Conservation (phyloP, 371 early-diverging fungal species). For the Gilbertella persicaria region DNA sequence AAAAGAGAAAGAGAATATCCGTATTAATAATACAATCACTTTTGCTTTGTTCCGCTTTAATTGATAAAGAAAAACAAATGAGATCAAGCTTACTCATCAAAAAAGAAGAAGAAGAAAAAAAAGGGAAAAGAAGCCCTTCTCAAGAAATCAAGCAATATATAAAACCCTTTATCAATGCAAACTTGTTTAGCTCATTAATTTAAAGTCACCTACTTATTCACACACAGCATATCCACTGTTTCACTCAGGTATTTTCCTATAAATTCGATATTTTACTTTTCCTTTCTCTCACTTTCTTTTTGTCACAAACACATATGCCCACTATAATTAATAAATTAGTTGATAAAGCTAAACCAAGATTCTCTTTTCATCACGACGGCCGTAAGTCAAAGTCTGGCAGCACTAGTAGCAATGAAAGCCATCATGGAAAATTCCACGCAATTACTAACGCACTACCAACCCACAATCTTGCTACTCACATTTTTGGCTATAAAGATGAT, state of each 20-base stretch:
- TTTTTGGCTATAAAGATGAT: slow-evolving; percentile 24
- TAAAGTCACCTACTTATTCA: background rate
- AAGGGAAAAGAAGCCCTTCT: too few relatives aligned
- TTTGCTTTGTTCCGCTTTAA: too few relatives aligned
- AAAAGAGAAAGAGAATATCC: too few relatives aligned
- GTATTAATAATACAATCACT: too few relatives aligned
- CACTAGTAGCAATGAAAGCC: background rate
- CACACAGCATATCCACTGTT: background rate
- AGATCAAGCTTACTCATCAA: too few relatives aligned
- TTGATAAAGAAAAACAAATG: too few relatives aligned
- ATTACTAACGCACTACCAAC: background rate
- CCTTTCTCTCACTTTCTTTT: background rate
- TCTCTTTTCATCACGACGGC: slow-evolving; percentile 17
- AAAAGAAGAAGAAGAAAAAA: too few relatives aligned
- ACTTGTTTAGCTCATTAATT: background rate
- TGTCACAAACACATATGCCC: slow-evolving; percentile 2
- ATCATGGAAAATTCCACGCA: slow-evolving; percentile 8
- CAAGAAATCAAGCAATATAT: too few relatives aligned
- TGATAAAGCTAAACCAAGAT: slow-evolving; percentile 25
- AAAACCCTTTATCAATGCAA: background rate
- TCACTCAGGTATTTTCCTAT: background rate
- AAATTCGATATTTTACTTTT: background rate
- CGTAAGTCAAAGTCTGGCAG: background rate
- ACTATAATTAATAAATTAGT: slow-evolving; percentile 24
- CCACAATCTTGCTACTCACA: slow-evolving; percentile 10